Conservation (phyloP, 345 rosid species). For the Acer negundo region DNA sequence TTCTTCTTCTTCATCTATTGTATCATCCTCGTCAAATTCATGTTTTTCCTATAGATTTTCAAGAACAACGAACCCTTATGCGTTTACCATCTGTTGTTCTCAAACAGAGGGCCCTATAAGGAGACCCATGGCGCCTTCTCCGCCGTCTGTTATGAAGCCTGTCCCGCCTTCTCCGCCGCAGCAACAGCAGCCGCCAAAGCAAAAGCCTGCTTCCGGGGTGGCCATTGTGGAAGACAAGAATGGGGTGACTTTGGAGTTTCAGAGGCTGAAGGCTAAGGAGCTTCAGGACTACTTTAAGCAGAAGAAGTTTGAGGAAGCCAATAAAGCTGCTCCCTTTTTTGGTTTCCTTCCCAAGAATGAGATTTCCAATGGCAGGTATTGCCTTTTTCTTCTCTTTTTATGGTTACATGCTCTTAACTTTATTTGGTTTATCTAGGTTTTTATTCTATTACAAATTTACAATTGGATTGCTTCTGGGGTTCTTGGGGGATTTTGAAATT, state of each 20-base stretch:
- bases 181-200: constrained; percentile 19
- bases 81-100: constrained; percentile 61
- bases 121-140: constrained; percentile 72
- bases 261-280: constrained; percentile 89
- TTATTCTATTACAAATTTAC: background rate
- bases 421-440: background rate
- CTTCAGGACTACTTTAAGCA: constrained; percentile 83
- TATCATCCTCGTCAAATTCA: constrained; percentile 34
- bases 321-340: constrained; percentile 91
- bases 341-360: constrained; percentile 89
- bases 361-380: constrained; percentile 88
- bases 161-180: constrained; percentile 37
- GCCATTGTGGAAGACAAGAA: constrained; percentile 36
- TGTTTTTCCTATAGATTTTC: constrained; percentile 45
- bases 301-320: constrained; percentile 84
- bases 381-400: background rate
- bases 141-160: constrained; percentile 46
- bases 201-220: constrained; percentile 31
- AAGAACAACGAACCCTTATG: constrained; percentile 37
- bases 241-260: constrained; percentile 73
- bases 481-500: background rate
- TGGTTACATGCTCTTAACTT: background rate
- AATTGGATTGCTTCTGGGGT: background rate
- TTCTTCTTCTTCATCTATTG: constrained; percentile 36
- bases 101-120: constrained; percentile 88